These are phyloP conservation scores for Diaporthe capsici DNA, from an alignment of 2,329 filamentous ascomycete genomes.

Conservation along the genomic window DNA sequence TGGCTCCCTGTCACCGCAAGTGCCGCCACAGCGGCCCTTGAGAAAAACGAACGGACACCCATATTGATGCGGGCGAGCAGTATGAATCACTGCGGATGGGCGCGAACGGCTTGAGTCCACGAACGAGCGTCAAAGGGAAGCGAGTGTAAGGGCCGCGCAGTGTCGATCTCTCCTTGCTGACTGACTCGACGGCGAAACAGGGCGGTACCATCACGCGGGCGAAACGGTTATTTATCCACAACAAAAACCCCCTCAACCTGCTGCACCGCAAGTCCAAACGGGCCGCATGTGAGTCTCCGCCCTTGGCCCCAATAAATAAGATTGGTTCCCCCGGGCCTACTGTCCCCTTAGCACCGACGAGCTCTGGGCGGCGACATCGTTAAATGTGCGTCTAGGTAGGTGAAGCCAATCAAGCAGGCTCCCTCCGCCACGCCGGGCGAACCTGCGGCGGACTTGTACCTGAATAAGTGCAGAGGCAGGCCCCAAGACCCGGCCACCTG, in stretches of 20 bases:
- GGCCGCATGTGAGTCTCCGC: slow-evolving; percentile 5
- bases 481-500: slow-evolving; percentile 29
- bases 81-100: not conserved
- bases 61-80: slow-evolving; percentile 5
- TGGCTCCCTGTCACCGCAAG: slow-evolving; percentile 26
- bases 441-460: slow-evolving; percentile 28
- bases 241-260: not conserved
- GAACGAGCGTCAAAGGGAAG: not conserved
- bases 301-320: slow-evolving; percentile 4
- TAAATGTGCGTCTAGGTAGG: not conserved
- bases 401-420: not conserved
- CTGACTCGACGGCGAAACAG: slow-evolving; percentile 14
- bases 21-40: slow-evolving; percentile 30
- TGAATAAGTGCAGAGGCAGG: slow-evolving; percentile 1
- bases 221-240: slow-evolving; percentile 25
- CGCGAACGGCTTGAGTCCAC: not conserved
- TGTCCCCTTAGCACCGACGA: slow-evolving; percentile 9
- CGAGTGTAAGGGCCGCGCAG: not conserved
- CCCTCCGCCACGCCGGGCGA: slow-evolving; percentile 4
- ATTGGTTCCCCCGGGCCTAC: not conserved
- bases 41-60: slow-evolving; percentile 38
- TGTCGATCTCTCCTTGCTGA: not conserved
- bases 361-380: slow-evolving; percentile 21
- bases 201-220: slow-evolving; percentile 7
- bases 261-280: not conserved